A percentile compares a stretch with the other conserved stretches of the same genome.
These are phyloP conservation scores for Fusarium gaditjirri DNA, from an alignment of 2,329 filamentous ascomycete species.

Conservation along the genomic window DNA sequence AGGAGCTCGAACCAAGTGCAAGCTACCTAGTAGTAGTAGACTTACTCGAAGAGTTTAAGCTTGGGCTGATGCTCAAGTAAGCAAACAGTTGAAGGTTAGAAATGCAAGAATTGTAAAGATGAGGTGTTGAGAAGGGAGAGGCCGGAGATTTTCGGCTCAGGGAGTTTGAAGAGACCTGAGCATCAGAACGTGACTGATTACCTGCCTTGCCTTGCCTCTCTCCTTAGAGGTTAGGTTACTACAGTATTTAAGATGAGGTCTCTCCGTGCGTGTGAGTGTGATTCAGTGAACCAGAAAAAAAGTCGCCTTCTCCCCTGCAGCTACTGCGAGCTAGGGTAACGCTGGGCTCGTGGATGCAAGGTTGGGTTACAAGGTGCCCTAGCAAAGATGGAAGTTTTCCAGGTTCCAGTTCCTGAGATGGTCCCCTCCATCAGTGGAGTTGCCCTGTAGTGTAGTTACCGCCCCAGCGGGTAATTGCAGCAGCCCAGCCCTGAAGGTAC, in stretches of 20 bases:
- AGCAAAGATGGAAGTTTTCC: slow-evolving; percentile 12
- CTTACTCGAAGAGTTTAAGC: slow-evolving; percentile 21
- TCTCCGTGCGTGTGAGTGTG: slow-evolving; percentile 3
- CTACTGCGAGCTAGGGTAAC: slow-evolving; percentile 3
- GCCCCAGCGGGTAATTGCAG: slow-evolving; percentile 32
- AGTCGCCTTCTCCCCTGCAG: slow-evolving; percentile 21
- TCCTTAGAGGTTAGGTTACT: background rate
- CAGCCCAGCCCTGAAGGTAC: background rate
- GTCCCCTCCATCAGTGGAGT: slow-evolving; percentile 8
- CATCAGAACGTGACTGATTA: slow-evolving; percentile 11
- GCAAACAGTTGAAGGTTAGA: background rate
- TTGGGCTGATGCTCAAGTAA: background rate
- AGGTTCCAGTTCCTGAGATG: slow-evolving; percentile 23
- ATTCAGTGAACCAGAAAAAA: slow-evolving; percentile 33
- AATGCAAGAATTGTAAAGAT: background rate
- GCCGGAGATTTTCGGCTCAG: slow-evolving; percentile 19
- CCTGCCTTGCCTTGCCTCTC: background rate
- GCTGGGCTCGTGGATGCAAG: background rate
- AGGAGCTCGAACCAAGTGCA: slow-evolving; percentile 19
- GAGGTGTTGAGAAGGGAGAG: background rate
- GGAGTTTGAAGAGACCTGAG: slow-evolving; percentile 4
- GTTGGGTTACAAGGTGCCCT: slow-evolving; percentile 8
- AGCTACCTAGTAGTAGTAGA: slow-evolving; percentile 30
- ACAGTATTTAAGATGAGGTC: slow-evolving; percentile 18
- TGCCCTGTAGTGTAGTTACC: slow-evolving; percentile 19